Percentiles rank a stretch among this genome's conserved stretches.
These are phyloP conservation scores for Dryas octopetala DNA, from an alignment of 306 rosid genomes.

Conservation along the genomic window DNA sequence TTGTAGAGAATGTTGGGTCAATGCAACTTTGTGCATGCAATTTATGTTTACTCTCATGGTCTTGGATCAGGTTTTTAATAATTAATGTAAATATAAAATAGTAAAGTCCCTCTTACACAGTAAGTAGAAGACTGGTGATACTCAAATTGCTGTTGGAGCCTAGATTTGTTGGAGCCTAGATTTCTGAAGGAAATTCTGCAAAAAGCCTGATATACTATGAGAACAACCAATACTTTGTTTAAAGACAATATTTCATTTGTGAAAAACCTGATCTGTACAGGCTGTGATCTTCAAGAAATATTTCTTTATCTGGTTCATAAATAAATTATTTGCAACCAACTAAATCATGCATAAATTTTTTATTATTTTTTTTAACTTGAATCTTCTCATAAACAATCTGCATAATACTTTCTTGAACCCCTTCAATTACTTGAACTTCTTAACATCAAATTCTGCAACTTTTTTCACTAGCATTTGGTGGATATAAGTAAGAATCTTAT, in stretches of 20 bases:
- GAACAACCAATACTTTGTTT: neutral
- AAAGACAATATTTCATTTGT: neutral
- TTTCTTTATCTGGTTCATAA: too few relatives aligned
- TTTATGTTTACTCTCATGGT: neutral
- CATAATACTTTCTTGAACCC: too few relatives aligned
- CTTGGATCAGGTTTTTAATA: neutral
- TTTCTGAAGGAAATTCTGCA: neutral
- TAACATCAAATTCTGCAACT: too few relatives aligned
- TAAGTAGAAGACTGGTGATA: neutral
- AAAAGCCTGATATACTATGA: neutral
- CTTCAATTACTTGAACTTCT: too few relatives aligned
- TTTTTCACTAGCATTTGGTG: too few relatives aligned
- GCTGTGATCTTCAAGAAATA: neutral
- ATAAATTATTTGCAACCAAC: too few relatives aligned
- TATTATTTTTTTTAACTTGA: too few relatives aligned
- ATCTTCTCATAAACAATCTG: too few relatives aligned
- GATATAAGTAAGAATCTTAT: too few relatives aligned
- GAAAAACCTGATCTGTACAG: neutral
- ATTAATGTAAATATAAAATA: neutral
- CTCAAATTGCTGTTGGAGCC: neutral
- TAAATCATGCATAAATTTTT: too few relatives aligned
- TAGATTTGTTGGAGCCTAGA: conserved; percentile 2
- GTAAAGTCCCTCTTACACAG: neutral
- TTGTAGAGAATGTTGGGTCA: conserved; percentile 9
- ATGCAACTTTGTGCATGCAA: neutral